phyloP scores from a whole-genome alignment of 2,329 filamentous ascomycete genomes.

The Pseudopithomyces maydicus region DNA sequence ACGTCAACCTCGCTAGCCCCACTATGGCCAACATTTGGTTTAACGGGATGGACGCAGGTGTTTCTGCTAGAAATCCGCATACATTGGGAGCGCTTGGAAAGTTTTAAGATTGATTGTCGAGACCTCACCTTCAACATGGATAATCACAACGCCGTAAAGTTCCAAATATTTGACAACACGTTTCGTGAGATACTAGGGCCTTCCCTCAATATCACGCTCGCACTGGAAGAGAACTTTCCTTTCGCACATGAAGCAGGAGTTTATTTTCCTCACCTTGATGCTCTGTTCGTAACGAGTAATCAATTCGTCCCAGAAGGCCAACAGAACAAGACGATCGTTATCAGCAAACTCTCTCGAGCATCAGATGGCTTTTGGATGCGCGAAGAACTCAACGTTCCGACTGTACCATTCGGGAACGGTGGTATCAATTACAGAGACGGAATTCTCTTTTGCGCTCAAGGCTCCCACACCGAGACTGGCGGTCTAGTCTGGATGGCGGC shows the following conservation, averaged over 20 bases:
- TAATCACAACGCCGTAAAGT: neutral
- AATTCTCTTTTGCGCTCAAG: constrained; percentile 42
- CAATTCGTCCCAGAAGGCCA: constrained; percentile 21
- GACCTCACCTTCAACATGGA: neutral
- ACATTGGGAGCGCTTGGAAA: neutral
- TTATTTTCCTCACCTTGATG: constrained; percentile 38
- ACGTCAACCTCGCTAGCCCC: neutral
- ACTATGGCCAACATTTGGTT: neutral
- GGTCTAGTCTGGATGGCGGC: constrained; percentile 38
- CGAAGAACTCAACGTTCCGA: constrained; percentile 9
- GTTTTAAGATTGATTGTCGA: neutral
- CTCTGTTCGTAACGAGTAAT: constrained; percentile 49
- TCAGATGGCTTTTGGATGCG: constrained; percentile 4
- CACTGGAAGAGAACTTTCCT: constrained; percentile 21
- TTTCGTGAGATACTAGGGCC: neutral
- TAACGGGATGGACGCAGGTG: neutral
- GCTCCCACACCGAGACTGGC: constrained; percentile 29
- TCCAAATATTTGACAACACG: neutral
- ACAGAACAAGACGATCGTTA: constrained; percentile 22
- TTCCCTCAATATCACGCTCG: neutral
- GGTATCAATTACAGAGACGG: constrained; percentile 36
- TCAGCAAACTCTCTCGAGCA: constrained; percentile 16
- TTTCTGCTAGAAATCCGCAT: neutral
- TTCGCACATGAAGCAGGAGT: constrained; percentile 58
- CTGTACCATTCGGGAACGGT: constrained; percentile 28